Evolutionary conservation across 441 rosid genomes (phyloP), one percentile per base, ranked within the genome.

Genomic region (Corymbia calophylla): DNA sequence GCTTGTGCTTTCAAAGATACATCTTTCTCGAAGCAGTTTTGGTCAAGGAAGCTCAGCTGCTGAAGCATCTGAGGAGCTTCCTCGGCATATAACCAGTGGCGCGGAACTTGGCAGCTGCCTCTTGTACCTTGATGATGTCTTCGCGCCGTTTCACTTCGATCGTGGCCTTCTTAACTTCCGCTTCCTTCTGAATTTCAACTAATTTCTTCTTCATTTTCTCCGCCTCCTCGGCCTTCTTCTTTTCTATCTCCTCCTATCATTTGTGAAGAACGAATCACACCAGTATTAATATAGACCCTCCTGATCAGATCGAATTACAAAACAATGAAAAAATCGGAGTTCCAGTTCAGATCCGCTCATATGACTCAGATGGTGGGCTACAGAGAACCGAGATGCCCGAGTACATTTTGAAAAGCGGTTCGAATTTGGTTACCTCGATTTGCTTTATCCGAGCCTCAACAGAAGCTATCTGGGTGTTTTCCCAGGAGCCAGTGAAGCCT

Each of bases 161-260:
- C 21, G 48, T 68, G 12, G 91, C 94, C 92, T 92, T 93, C 92
- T 90, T 95, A 88, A 92, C 94, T 77, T 95, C 95, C 1, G 95
- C 94, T 77, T 62, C 88, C 91, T 53, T 94, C 56, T 92, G 94
- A 39, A 94, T 86, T 68, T 93, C 93, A 5, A 95, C 94, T 11
- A 88, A 55, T 89, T 90, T 93, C 92, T 93, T 94, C 86, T 90
- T 93, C 89, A 92, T 93, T 91, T 89, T 93, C 92, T 95, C 97
- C 2, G 88, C 94, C 66, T 93, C 90, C 87, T 93, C 93, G 0
- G 93, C 96, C 90, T 91, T 94, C 95, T 93, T 93, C 94, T 64
- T 92, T 80, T 93, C 93, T 86, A 92, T 25, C 77, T 95, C 91
- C 91, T 95, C 98, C 97, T 95, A 49, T n/a, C 39, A 53, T 77